Base-by-base conservation (phyloP, 306 rosid genomes). In the Medicago arabica region DNA sequence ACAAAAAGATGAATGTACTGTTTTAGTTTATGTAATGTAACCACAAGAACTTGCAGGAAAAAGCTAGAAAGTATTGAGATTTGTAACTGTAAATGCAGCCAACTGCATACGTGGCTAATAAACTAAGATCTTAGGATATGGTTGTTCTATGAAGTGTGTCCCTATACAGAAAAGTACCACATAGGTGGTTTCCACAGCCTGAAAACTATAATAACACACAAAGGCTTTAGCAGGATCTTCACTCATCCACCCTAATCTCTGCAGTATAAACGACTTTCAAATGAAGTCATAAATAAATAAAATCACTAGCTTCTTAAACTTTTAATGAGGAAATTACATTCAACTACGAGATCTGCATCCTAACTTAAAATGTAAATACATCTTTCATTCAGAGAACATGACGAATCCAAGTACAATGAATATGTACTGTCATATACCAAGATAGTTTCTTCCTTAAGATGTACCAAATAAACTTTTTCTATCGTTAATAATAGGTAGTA, bases 171-270 rank as follows among this genome's bases (percentile, higher is more conserved):
- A 31, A 28, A 28, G 2, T 4, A 28, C 34, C 34, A 4, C 34
- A 31, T 31, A 31, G 5, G 6, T 31, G 36, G 36, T 31, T 31
- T 31, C 36, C 6, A 31, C 36, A 31, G 6, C 36, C 44, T 19
- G 8, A 78, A 50, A 61, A 53, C 74, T 19, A 62, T 38, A 63
- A 39, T 15, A 71, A 10, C 57, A n/a, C 8, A 21, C 39, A 36
- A 78, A 78, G 7, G 1, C 36, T 62, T 61, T 50, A 51, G 71
- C 72, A 61, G 70, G 81, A 77, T 44, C 69, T 78, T 46, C 54
- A 41, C 41, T 31, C 50, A 28, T 58, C 69, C 21, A 77, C 25
- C 69, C 59, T 28, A 41, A 25, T 41, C 25, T 63, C 13, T 41
- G 74, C 59, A 63, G 68, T 41, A 55, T 13, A 43, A 71, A 51